These are phyloP conservation scores for Colletotrichum tofieldiae DNA, from an alignment of 2,329 filamentous ascomycete species.

Conservation along the genomic window DNA sequence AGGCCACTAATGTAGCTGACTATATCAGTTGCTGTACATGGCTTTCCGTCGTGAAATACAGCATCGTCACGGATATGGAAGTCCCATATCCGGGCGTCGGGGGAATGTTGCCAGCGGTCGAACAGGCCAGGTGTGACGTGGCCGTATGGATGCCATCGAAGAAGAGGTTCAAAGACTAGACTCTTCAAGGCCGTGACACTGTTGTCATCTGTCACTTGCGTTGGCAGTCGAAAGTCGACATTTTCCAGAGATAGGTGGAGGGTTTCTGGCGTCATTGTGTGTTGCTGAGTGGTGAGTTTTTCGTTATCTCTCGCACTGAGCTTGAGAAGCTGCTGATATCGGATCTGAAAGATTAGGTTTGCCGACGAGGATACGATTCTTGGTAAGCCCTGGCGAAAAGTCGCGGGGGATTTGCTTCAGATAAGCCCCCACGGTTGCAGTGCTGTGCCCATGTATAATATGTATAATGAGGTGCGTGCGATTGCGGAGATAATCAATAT, in stretches of 20 bases:
- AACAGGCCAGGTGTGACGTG: constrained; percentile 13
- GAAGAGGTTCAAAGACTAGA: constrained; percentile 32
- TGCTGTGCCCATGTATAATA: neutral
- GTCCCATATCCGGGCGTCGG: constrained; percentile 10
- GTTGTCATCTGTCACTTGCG: constrained; percentile 30
- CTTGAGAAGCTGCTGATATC: neutral
- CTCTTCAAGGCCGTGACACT: constrained; percentile 33
- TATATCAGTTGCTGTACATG: neutral
- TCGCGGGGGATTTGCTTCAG: neutral
- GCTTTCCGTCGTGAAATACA: constrained; percentile 22
- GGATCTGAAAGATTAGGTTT: neutral
- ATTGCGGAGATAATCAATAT: neutral
- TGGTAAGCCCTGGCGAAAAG: neutral
- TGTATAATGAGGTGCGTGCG: neutral
- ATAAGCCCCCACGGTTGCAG: neutral
- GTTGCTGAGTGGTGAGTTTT: neutral
- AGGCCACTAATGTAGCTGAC: constrained; percentile 16
- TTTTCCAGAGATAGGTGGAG: constrained; percentile 28
- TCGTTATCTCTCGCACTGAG: neutral
- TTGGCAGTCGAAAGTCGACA: constrained; percentile 34
- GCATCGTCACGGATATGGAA: constrained; percentile 30
- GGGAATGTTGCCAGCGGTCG: constrained; percentile 24
- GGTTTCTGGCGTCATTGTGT: constrained; percentile 25
- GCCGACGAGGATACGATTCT: no score
- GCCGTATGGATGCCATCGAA: constrained; percentile 25